Evolutionary conservation across 1,284 basidiomycete genomes (phyloP), one percentile per base, ranked within the genome.

Genomic region (Apiotrichum domesticum): DNA sequence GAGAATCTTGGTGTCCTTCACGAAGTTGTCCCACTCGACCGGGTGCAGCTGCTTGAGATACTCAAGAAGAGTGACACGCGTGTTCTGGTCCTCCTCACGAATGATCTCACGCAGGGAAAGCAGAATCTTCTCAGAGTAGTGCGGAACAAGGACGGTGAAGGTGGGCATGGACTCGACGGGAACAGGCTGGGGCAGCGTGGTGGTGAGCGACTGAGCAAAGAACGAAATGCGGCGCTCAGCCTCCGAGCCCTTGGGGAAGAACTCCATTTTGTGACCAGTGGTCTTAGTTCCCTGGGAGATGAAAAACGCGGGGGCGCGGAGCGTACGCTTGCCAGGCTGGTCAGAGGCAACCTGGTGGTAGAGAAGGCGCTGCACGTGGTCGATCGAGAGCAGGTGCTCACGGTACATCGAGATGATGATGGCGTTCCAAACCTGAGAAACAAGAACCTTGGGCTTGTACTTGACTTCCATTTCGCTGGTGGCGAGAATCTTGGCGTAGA

Each of bases 361-460:
- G 6, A 96, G 82, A 7, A 96, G 79, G 70, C 91, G 91, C 78
- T 95, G 91, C 39, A 96, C 91, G 71, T 96, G 91, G 65, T 94
- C 90, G 72, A 95, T 95, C 50, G 91, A 95, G 42, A 96, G 79
- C n/a, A 96, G 74, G 74, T 96, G 93, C 75, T 96, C 93, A 69
- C 93, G 87, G 77, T 96, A 97, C 93, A 97, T 97, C n/a, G 92
- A 96, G 64, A 97, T 96, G 78, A 97, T 95, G 77, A 97, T 86
- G 41, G 93, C 92, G 73, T 97, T 97, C 93, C 93, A 96, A 59
- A 96, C 90, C 77, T 97, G 93, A 29, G 91, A 95, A 39, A 97
- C 93, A 39, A 97, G 81, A 37, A 97, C 92, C 85, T 96, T 97
- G 44, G 93, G 93, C 78, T 96, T 96, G 79, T 97, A 96, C 78